Conservation (phyloP, 78 protist species). For the Mantamonas sphyraenae region DNA sequence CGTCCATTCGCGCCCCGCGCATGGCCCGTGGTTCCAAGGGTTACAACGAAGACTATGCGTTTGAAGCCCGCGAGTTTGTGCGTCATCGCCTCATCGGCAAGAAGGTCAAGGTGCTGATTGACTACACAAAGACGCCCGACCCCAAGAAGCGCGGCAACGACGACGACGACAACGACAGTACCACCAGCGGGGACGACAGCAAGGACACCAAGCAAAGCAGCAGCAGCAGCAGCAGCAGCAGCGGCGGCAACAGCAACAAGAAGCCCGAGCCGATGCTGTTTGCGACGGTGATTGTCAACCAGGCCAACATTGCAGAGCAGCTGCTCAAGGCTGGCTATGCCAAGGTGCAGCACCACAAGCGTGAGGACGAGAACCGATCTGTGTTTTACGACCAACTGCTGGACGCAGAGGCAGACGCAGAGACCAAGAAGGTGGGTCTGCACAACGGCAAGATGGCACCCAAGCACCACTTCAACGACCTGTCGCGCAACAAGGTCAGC, state of each 20-base stretch:
- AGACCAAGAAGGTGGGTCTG: neutral
- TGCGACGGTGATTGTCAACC: constrained; percentile 6
- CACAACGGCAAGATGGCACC: constrained; percentile 1
- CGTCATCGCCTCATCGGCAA: constrained; percentile 23
- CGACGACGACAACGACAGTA: constrained; percentile 11
- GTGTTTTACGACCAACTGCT: neutral
- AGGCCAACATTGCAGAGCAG: neutral
- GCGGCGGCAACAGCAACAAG: no score
- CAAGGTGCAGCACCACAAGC: no score
- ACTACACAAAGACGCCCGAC: neutral
- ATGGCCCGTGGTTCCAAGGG: neutral
- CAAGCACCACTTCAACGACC: no score
- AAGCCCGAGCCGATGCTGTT: no score
- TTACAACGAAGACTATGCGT: constrained; percentile 6
- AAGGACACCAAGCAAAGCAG: no score
- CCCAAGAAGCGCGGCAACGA: constrained; percentile 19
- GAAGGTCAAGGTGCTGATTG: constrained; percentile 9
- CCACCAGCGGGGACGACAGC: neutral
- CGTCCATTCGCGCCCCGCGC: constrained; percentile 15
- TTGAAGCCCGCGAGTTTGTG: constrained; percentile 32
- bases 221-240: no score
- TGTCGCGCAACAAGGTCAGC: no score
- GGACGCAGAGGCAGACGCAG: constrained; percentile 5
- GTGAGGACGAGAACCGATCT: neutral
- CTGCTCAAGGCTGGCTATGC: no score